Conservation (phyloP, 495 filamentous ascomycete genomes). For the Daldinia caldariorum region DNA sequence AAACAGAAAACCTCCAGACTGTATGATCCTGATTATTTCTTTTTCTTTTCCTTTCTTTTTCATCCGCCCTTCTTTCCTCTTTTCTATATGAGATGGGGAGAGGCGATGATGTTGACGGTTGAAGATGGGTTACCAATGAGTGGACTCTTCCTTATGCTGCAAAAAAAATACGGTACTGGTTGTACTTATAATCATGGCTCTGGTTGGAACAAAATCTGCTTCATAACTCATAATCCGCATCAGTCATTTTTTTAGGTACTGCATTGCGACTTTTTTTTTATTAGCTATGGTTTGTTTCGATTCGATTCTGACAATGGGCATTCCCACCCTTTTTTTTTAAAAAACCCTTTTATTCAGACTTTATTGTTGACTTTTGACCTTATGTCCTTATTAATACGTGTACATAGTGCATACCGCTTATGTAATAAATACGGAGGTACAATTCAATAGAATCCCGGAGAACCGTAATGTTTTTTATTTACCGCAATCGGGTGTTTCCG, state of each 20-base stretch:
- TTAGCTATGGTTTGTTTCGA: background rate
- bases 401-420: conserved; percentile 4
- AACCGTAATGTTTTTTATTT: background rate
- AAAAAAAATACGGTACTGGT: conserved; percentile 6
- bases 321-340: background rate
- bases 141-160: background rate
- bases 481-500: conserved; percentile 37
- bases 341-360: background rate
- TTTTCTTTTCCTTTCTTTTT: background rate
- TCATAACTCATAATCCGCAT: conserved; percentile 11
- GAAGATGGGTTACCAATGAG: conserved; percentile 2
- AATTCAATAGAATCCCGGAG: conserved; percentile 3
- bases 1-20: background rate
- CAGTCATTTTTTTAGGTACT: background rate
- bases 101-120: background rate
- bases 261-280: background rate
- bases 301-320: conserved; percentile 1
- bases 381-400: background rate
- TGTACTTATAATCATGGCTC: conserved; percentile 4
- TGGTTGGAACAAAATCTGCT: conserved; percentile 8
- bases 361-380: conserved; percentile 1
- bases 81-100: background rate
- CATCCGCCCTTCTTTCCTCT: background rate
- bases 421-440: conserved; percentile 1
- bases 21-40: background rate